Evolutionary conservation across 176 grass and related monocot genomes (phyloP).

Genomic region (Oryza meridionalis): DNA sequence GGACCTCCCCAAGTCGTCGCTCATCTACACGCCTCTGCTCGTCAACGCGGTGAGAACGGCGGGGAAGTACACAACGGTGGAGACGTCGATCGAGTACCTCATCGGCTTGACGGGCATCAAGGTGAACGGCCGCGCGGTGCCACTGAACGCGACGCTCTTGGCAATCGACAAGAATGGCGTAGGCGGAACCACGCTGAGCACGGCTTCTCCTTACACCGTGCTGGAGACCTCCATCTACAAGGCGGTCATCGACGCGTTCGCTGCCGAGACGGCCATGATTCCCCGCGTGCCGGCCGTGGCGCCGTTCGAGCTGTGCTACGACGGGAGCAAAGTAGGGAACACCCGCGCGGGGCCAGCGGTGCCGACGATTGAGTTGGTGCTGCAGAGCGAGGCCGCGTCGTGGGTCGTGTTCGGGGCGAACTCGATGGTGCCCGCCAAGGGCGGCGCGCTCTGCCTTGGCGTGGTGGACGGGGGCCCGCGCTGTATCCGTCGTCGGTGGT

Average conservation of each 20-base stretch:
- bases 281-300: constrained; percentile 17
- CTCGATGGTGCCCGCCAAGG: constrained; percentile 42
- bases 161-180: constrained; percentile 44
- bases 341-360: constrained; percentile 49
- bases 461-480: constrained; percentile 44
- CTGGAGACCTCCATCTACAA: constrained; percentile 51
- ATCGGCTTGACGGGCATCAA: constrained; percentile 49
- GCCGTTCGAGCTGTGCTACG: constrained; percentile 52
- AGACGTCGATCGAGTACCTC: constrained; percentile 59
- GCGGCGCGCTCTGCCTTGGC: constrained; percentile 42
- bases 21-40: constrained; percentile 56
- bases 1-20: constrained; percentile 35
- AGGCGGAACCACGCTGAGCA: constrained; percentile 58
- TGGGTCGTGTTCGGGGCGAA: constrained; percentile 52
- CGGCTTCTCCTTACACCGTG: constrained; percentile 42
- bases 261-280: neutral
- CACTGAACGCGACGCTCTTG: constrained; percentile 41
- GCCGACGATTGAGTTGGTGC: constrained; percentile 46
- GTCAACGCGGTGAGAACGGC: constrained; percentile 60
- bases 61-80: constrained; percentile 14
- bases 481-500: constrained; percentile 39
- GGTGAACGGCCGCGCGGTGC: constrained; percentile 34
- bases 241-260: constrained; percentile 41
- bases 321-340: constrained; percentile 23
- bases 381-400: constrained; percentile 26